Percentiles rank a stretch among this genome's conserved stretches.
Conservation (phyloP, 2,329 filamentous ascomycete genomes). For the Epichloe brachyelytri region DNA sequence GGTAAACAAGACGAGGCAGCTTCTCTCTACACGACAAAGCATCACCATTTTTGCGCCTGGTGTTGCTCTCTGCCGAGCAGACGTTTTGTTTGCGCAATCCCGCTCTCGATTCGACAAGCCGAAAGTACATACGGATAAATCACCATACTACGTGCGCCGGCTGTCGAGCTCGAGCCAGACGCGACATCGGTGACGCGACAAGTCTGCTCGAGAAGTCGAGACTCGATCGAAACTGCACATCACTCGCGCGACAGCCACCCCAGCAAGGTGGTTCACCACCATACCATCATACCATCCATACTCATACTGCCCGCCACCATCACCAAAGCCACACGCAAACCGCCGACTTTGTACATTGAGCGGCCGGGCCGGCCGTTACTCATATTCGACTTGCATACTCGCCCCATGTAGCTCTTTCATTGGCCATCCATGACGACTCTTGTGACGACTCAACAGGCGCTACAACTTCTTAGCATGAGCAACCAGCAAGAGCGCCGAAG, state of each 20-base stretch:
- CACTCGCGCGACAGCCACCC: slow-evolving; percentile 3
- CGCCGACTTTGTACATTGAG: background rate
- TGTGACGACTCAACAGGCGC: slow-evolving; percentile 48
- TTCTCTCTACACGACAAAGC: slow-evolving; percentile 5
- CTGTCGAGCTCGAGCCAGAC: slow-evolving; percentile 1
- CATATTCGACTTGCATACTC: background rate
- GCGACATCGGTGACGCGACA: slow-evolving; percentile 8
- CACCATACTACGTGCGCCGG: background rate
- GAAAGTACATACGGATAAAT: slow-evolving; percentile 1
- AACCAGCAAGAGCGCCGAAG: slow-evolving; percentile 48
- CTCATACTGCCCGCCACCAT: background rate
- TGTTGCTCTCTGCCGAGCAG: background rate
- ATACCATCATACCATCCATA: background rate
- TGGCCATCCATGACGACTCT: slow-evolving; percentile 58
- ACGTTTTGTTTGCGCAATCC: background rate
- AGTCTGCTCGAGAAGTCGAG: background rate
- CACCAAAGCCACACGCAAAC: background rate
- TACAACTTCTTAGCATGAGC: slow-evolving; percentile 58
- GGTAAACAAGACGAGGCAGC: slow-evolving; percentile 10
- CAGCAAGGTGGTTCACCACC: slow-evolving; percentile 7
- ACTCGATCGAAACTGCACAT: background rate
- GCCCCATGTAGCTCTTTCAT: slow-evolving; percentile 9
- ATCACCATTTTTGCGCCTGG: slow-evolving; percentile 5
- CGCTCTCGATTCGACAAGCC: background rate
- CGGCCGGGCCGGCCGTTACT: background rate